Evolutionary conservation across 345 rosid species (phyloP).

Genomic region (Eucalyptus brandiana): DNA sequence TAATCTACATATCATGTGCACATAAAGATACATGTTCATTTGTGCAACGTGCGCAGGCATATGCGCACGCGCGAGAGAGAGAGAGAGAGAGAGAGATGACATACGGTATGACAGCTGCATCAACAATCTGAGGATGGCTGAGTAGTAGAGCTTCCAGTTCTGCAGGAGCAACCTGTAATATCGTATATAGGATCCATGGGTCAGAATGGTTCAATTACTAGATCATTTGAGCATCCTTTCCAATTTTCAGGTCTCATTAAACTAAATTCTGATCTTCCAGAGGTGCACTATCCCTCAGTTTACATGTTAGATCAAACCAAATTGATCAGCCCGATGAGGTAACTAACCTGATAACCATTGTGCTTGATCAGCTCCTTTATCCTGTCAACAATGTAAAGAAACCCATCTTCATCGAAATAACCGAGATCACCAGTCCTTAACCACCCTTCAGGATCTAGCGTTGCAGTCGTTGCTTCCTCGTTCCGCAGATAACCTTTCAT

Average conservation of each 20-base stretch:
- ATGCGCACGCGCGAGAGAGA: neutral
- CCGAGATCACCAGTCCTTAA: slow-evolving; percentile 53
- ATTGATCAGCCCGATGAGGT: neutral
- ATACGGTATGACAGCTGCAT: slow-evolving; percentile 54
- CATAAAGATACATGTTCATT: neutral
- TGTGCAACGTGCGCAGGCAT: neutral
- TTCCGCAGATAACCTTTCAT: slow-evolving; percentile 44
- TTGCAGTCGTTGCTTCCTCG: slow-evolving; percentile 34
- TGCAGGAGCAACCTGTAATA: slow-evolving; percentile 56
- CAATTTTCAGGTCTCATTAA: neutral
- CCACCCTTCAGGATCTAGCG: slow-evolving; percentile 41
- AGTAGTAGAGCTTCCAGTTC: slow-evolving; percentile 53
- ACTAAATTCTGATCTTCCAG: neutral
- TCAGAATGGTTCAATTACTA: neutral
- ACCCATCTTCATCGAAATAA: slow-evolving; percentile 44
- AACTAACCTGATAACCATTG: slow-evolving; percentile 48
- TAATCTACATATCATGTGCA: neutral
- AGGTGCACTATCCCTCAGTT: neutral
- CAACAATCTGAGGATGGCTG: slow-evolving; percentile 35
- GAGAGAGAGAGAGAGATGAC: neutral
- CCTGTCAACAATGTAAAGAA: slow-evolving; percentile 38
- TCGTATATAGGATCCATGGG: neutral
- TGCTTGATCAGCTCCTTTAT: slow-evolving; percentile 71
- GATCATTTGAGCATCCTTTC: neutral
- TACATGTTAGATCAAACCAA: neutral